Conservation (phyloP, 495 filamentous ascomycete species). For the Penicillium crystallinum region DNA sequence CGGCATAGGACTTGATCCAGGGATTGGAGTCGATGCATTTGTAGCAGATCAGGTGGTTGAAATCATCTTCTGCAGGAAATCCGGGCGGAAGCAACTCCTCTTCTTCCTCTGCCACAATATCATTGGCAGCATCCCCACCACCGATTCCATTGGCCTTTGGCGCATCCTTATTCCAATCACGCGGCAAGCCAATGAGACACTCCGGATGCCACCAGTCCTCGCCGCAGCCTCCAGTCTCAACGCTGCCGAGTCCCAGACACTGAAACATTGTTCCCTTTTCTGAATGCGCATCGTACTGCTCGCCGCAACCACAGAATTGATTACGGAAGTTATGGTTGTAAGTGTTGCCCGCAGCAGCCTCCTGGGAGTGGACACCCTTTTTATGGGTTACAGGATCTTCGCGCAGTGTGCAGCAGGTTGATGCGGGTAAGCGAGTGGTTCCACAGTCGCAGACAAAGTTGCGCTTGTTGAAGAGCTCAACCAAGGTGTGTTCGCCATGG, state of each 20-base stretch:
- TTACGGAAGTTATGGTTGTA: slow-evolving; percentile 96
- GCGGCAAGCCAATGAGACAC: slow-evolving; percentile 76
- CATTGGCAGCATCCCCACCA: slow-evolving; percentile 29
- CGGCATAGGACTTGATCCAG: slow-evolving; percentile 92
- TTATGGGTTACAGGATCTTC: slow-evolving; percentile 65
- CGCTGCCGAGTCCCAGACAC: slow-evolving; percentile 79
- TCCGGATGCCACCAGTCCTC: slow-evolving; percentile 99
- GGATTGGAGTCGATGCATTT: slow-evolving; percentile 84
- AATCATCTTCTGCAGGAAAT: slow-evolving; percentile 84
- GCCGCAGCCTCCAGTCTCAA: slow-evolving; percentile 80
- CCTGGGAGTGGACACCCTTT: slow-evolving; percentile 74
- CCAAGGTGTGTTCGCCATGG: slow-evolving; percentile 89
- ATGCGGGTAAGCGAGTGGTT: slow-evolving; percentile 67
- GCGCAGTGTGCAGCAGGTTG: slow-evolving; percentile 70
- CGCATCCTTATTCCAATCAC: slow-evolving; percentile 41
- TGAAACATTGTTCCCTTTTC: slow-evolving; percentile 99
- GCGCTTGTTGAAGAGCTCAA: slow-evolving; percentile 93
- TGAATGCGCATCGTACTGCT: slow-evolving; percentile 75
- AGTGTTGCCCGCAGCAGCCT: slow-evolving; percentile 65
- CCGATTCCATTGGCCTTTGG: slow-evolving; percentile 39
- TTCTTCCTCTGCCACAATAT: slow-evolving; percentile 38
- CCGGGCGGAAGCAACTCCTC: slow-evolving; percentile 66
- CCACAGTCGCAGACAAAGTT: slow-evolving; percentile 97
- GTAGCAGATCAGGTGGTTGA: slow-evolving; percentile 87
- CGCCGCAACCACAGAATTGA: slow-evolving; percentile 83